Conservation (phyloP, 2,329 filamentous ascomycete species). For the Neodidymelliopsis sp. region DNA sequence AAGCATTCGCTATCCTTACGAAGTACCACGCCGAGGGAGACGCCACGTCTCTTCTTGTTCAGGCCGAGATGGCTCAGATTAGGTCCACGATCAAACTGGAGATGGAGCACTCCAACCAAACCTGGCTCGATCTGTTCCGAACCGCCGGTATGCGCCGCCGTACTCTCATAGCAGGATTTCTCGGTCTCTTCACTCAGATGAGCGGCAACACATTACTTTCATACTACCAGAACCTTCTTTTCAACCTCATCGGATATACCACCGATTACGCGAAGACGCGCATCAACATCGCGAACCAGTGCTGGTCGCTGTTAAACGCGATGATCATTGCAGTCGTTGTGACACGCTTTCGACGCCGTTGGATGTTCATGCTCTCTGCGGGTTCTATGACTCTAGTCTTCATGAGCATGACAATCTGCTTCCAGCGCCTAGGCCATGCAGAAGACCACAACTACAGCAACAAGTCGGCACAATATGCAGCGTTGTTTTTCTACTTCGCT, state of each 20-base stretch:
- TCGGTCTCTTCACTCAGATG: constrained; percentile 52
- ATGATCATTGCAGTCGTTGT: constrained; percentile 51
- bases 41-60: constrained; percentile 48
- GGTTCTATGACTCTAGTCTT: constrained; percentile 61
- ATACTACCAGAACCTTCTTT: constrained; percentile 48
- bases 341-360: constrained; percentile 52
- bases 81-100: constrained; percentile 64
- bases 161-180: constrained; percentile 41
- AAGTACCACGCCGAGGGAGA: constrained; percentile 57
- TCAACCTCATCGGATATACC: constrained; percentile 52
- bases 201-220: constrained; percentile 50
- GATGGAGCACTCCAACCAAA: constrained; percentile 60
- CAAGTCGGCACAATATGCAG: constrained; percentile 49
- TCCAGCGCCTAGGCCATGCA: constrained; percentile 46
- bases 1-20: constrained; percentile 45
- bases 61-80: constrained; percentile 68
- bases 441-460: constrained; percentile 33
- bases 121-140: constrained; percentile 62
- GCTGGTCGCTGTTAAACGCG: constrained; percentile 53
- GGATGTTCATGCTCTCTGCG: constrained; percentile 59
- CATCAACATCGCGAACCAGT: constrained; percentile 52
- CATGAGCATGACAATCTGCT: constrained; percentile 63
- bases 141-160: constrained; percentile 54
- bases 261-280: constrained; percentile 48
- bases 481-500: constrained; percentile 66